Percentiles rank a stretch among this genome's conserved stretches.
Evolutionary conservation across 768 basidiomycete genomes (phyloP).

Genomic region (Lactarius evosmus): DNA sequence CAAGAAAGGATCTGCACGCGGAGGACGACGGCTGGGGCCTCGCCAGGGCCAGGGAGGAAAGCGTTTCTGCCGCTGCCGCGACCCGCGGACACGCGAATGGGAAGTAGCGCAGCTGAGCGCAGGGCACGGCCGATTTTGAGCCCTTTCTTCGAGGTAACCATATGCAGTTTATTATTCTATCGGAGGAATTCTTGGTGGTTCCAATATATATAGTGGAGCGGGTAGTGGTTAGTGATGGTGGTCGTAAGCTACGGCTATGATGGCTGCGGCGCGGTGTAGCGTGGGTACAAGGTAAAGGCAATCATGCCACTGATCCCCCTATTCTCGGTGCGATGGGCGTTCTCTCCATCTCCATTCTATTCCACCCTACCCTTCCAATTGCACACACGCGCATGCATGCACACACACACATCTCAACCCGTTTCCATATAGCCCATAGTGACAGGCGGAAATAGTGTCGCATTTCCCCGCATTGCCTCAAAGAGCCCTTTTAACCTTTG

Average conservation of each 20-base stretch:
- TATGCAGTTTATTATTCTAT: background rate
- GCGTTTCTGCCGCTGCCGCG: conserved; percentile 39
- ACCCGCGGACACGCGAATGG: conserved; percentile 45
- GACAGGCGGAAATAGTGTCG: too few species aligned
- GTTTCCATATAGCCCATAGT: too few species aligned
- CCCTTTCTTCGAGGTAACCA: conserved; percentile 36
- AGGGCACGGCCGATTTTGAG: conserved; percentile 58
- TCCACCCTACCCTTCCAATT: background rate
- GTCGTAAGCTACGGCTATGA: background rate
- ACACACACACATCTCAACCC: too few species aligned
- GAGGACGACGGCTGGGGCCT: conserved; percentile 62
- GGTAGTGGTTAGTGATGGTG: background rate
- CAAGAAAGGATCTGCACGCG: conserved; percentile 68
- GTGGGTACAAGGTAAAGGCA: background rate
- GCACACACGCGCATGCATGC: too few species aligned
- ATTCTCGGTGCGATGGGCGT: background rate
- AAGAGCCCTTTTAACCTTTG: too few species aligned
- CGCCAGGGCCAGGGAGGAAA: conserved; percentile 52
- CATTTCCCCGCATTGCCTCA: too few species aligned
- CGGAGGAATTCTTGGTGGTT: background rate
- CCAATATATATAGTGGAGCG: background rate
- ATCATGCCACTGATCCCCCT: background rate
- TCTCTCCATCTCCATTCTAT: background rate
- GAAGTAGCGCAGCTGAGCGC: conserved; percentile 55
- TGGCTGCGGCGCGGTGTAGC: background rate